Base-by-base conservation (phyloP, 1,139 yeast genomes). In the Nakaseomyces nivariensis region DNA sequence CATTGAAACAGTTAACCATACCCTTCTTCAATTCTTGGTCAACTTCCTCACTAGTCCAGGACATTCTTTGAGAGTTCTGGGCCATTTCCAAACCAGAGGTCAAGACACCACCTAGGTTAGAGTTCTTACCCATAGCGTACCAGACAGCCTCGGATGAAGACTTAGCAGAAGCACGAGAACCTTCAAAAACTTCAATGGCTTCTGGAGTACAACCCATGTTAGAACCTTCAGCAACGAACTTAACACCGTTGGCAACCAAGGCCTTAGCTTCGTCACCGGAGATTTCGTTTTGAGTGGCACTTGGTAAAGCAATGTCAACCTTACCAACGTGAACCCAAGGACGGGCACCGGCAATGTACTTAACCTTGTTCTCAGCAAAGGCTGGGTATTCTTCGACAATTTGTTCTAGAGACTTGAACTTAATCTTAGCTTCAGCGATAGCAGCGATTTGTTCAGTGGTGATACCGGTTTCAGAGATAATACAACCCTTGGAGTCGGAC, bases 41-140 rank as follows among this genome's bases (percentile, higher is more conserved):
- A 63, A 89, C 97, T 75, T 85, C 88, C 75, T 87, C 95, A 54
- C 80, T 63, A 55, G 95, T 78, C 96, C 96, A 89, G 59, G 74
- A 72, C 58, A 83, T 81, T 77, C 97, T 86, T 71, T 85, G 94
- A 54, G 97, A 88, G 86, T 92, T 92, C 78, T 92, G 98, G 56
- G 97, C 97, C 97, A 92, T 92, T 78, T 92, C 98, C 62, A 92
- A 81, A 70, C 97, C 97, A 56, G 96, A 88, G 54, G 90, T 97
- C 54, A 96, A 96, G 64, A 92, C 98, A 82, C 97, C 98, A 76
- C 97, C 97, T 76, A 95, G 85, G 82, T 92, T 92, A 67, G 97
- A 94, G 64, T 97, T 97, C 81, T 92, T 92, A 74, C 97, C 97
- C 70, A 97, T 97, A 64, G 96, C 97, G 74, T 90, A 90, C 97